A percentile compares a stretch with the other conserved stretches of the same genome.
Evolutionary conservation across 176 grass and related monocot genomes (phyloP).

Genomic region (Triticum urartu): DNA sequence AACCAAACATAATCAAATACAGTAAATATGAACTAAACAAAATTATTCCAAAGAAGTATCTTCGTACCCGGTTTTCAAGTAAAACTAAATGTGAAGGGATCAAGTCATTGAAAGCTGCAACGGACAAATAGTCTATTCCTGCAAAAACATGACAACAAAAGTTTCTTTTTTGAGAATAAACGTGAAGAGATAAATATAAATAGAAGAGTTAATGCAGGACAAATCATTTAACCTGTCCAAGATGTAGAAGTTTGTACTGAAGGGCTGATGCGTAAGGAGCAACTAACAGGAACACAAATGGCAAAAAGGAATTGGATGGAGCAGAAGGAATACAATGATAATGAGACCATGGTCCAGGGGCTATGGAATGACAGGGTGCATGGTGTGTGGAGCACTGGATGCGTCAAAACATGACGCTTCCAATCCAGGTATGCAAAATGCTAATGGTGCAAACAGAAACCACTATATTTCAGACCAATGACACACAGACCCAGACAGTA

Average conservation of each 20-base stretch:
- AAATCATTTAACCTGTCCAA: not conserved
- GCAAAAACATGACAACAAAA: slow-evolving; percentile 13
- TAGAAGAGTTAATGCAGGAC: not conserved
- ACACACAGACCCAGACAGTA: not conserved
- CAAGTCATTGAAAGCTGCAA: slow-evolving; percentile 54
- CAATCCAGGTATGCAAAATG: not conserved
- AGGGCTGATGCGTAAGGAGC: not conserved
- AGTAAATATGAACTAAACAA: not conserved
- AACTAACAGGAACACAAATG: not conserved
- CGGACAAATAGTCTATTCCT: slow-evolving; percentile 57
- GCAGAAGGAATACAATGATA: not conserved
- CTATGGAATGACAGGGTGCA: not conserved
- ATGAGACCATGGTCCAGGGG: not conserved
- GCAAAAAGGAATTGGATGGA: not conserved
- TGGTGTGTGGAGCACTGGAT: not conserved
- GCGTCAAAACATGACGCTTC: not conserved
- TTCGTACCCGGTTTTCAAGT: slow-evolving; percentile 37
- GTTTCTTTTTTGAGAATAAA: not conserved
- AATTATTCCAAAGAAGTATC: not conserved
- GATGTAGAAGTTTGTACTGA: no score
- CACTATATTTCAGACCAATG: not conserved
- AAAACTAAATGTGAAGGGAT: slow-evolving; percentile 54
- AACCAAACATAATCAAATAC: no score
- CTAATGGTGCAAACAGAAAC: not conserved
- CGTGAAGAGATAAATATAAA: not conserved